Evolutionary conservation across 2,329 filamentous ascomycete species (phyloP).

Genomic region (Juglanconis sp.): DNA sequence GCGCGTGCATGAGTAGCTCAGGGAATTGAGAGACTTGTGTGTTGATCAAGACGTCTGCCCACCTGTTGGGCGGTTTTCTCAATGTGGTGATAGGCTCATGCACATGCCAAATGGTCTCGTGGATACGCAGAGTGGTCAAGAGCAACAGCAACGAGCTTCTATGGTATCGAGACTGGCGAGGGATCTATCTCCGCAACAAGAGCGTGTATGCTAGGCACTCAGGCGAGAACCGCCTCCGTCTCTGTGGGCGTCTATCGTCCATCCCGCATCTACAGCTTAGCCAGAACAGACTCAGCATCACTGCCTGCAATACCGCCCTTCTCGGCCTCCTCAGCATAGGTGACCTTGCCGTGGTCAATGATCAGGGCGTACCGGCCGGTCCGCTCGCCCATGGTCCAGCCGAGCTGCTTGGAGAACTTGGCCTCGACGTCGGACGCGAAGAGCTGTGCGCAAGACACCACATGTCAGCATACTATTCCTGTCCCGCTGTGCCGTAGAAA

Average conservation of each 20-base stretch:
- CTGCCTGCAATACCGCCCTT: slow-evolving; percentile 43
- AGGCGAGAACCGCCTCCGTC: background rate
- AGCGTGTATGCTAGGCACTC: background rate
- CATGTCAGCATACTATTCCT: slow-evolving; percentile 1
- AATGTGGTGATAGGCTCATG: background rate
- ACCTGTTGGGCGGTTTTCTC: background rate
- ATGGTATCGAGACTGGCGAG: background rate
- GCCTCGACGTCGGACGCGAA: slow-evolving; percentile 70
- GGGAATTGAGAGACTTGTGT: slow-evolving; percentile 27
- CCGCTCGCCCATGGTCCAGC: slow-evolving; percentile 72
- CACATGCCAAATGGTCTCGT: background rate
- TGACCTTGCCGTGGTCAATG: slow-evolving; percentile 78
- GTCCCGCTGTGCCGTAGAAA: background rate
- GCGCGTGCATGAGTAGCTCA: slow-evolving; percentile 29
- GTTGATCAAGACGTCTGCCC: slow-evolving; percentile 21
- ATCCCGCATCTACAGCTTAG: slow-evolving; percentile 45
- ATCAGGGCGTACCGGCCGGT: slow-evolving; percentile 78
- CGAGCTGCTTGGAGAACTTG: slow-evolving; percentile 74
- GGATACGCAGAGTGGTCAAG: background rate
- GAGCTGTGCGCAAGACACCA: slow-evolving; percentile 40
- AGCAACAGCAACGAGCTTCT: background rate
- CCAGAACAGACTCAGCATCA: slow-evolving; percentile 51
- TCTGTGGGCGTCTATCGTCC: background rate
- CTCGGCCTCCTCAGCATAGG: slow-evolving; percentile 71
- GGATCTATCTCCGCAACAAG: slow-evolving; percentile 11